phyloP scores from a whole-genome alignment of 192 early-diverging fungal species.

The Umbelopsis isabellina region DNA sequence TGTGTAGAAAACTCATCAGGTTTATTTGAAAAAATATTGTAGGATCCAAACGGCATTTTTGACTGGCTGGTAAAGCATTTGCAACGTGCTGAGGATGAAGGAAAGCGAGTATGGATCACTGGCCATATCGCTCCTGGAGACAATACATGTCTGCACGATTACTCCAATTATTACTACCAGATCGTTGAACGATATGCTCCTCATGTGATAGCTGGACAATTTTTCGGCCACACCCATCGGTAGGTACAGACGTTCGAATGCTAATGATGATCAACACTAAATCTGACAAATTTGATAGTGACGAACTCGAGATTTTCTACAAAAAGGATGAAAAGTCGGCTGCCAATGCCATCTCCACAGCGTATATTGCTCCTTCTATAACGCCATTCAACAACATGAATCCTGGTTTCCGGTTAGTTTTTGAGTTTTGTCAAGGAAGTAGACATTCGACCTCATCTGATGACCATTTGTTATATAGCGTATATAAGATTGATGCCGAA shows the following conservation, averaged over 20 bases:
- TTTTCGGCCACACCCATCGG: conserved; percentile 61
- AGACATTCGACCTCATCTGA: background rate
- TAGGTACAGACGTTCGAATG: background rate
- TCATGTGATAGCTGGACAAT: conserved; percentile 57
- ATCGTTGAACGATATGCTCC: conserved; percentile 58
- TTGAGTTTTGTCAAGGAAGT: background rate
- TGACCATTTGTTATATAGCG: conserved; percentile 24
- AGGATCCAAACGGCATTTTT: conserved; percentile 57
- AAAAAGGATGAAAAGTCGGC: conserved; percentile 34
- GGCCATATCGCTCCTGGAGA: conserved; percentile 56
- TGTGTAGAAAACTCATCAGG: too few species aligned
- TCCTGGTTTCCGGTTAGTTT: conserved; percentile 52
- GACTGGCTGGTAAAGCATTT: conserved; percentile 53
- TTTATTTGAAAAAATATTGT: background rate
- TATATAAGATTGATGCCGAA: conserved; percentile 58
- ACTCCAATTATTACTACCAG: conserved; percentile 56
- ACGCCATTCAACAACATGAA: conserved; percentile 56
- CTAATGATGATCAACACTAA: background rate
- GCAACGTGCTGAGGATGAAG: conserved; percentile 53
- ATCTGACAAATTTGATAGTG: conserved; percentile 22
- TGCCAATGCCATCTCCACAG: conserved; percentile 47
- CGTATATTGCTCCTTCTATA: conserved; percentile 56
- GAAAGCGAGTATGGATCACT: conserved; percentile 62
- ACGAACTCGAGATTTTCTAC: conserved; percentile 59
- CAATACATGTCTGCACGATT: conserved; percentile 53